Percentiles rank a stretch among this genome's conserved stretches.
These are phyloP conservation scores for Claviceps humidiphila DNA, from an alignment of 2,329 filamentous ascomycete species.

Conservation along the genomic window DNA sequence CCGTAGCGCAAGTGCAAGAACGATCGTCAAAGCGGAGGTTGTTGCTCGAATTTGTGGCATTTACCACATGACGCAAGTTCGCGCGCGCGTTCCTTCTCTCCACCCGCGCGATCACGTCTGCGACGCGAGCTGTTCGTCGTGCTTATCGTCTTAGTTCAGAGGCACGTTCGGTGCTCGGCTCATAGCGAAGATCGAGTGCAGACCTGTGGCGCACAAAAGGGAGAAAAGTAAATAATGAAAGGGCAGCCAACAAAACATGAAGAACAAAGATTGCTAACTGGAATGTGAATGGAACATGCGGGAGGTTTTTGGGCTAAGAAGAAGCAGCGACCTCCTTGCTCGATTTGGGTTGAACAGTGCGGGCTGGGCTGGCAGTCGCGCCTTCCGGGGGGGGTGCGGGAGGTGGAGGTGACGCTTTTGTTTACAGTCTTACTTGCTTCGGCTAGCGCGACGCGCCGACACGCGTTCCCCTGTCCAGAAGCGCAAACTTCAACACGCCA, in stretches of 20 bases:
- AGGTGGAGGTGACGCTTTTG: slow-evolving; percentile 22
- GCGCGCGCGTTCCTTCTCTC: slow-evolving; percentile 1
- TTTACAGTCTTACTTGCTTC: slow-evolving; percentile 20
- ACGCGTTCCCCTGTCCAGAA: slow-evolving; percentile 19
- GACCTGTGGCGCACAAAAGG: slow-evolving; percentile 1
- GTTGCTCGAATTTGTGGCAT: slow-evolving; percentile 3
- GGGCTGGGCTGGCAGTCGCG: slow-evolving; percentile 8
- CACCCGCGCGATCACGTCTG: not conserved
- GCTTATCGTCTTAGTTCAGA: slow-evolving; percentile 2
- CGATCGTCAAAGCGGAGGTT: slow-evolving; percentile 1
- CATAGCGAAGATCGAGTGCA: slow-evolving; percentile 3
- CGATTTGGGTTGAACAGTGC: slow-evolving; percentile 5
- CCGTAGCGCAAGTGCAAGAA: not conserved
- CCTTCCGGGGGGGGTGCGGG: slow-evolving; percentile 7
- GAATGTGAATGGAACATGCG: slow-evolving; percentile 6
- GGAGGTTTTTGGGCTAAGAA: slow-evolving; percentile 5
- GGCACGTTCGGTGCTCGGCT: slow-evolving; percentile 1
- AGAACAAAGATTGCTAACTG: not conserved
- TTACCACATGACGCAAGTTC: slow-evolving; percentile 6
- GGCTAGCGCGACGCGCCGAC: slow-evolving; percentile 19
- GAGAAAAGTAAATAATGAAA: not conserved
- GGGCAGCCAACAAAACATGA: slow-evolving; percentile 2
- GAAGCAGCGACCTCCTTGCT: slow-evolving; percentile 4
- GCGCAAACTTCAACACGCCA: slow-evolving; percentile 5
- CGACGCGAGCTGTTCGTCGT: slow-evolving; percentile 2